Evolutionary conservation across 768 basidiomycete species (phyloP), one percentile per base, ranked within the genome.

Genomic region (Ramaria sp.): DNA sequence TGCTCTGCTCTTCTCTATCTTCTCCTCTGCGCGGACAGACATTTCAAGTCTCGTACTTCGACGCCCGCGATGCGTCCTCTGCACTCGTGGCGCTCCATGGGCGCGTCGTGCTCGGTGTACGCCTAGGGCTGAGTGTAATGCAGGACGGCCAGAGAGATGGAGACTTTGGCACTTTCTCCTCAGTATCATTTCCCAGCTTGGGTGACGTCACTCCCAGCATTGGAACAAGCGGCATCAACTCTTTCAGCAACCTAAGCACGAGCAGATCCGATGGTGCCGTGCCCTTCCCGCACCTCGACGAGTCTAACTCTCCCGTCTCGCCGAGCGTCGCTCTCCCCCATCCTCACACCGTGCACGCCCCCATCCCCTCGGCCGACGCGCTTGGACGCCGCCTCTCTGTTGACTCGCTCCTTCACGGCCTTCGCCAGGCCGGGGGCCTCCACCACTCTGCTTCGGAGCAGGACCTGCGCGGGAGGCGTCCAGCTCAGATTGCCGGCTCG

Each of bases 31-130:
- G 52, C 10, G 25, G 34, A 5, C 57, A 73, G 65, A 65, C 73
- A 27, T 87, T 80, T 65, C 68, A 67, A 38, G 76, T 82, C 50
- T 85, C 88, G 58, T 91, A 78, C 63, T 83, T 74, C 62, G 85
- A 89, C 61, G 71, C 78, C 25, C 73, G 83, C 24, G 73, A 75
- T 37, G 79, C 83, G 5, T 67, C 71, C 37, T 61, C 63, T 10
- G 85, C 86, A 13, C 74, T 70, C 60, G 64, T 67, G 44, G 69
- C 69, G 43, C 67, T 90, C 18, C 62, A 83, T 45, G 72, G 72
- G 2, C 71, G 72, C 36, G 64, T 68, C 43, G 63, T 78, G 34
- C 77, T 78, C 50, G 81, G 78, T 34, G 74, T 77, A 68, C 74
- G 70, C 48, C 66, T 86, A 2, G 32, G 1, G 7, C 9, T 34